Evolutionary conservation across 805 yeast species (phyloP), one percentile per base, ranked within the genome.

Genomic region (Cyberlindnera misumaiensis): DNA sequence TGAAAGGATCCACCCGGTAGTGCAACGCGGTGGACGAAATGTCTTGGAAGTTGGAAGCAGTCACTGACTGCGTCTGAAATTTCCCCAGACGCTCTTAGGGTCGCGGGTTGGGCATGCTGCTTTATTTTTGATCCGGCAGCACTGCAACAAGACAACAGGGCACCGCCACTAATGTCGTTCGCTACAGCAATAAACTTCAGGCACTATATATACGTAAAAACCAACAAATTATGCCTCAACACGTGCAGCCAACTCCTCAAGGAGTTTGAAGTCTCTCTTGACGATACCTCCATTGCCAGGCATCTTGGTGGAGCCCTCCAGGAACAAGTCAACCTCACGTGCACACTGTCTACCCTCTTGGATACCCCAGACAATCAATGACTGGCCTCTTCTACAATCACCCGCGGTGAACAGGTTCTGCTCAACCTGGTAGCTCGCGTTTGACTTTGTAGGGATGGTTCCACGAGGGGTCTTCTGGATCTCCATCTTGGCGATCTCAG

Each of bases 291-390:
- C 97, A 59, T 84, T 85, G 32, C 96, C 96, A 44, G 98, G 97
- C 54, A 93, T 73, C 56, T 83, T 73, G 15, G 95, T 73, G 46
- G 74, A 64, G 18, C 90, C 89, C 78, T 80, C 77, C 60, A 90
- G 70, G 61, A 62, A 83, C 51, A 69, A 62, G 59, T 90, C 98
- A 46, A 90, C 94, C 52, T 86, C 88, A 50, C 96, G 75, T 28
- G 98, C 98, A 76, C 96, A 88, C 65, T 90, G 96, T 70, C 97
- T 81, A 50, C 98, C 98, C 67, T 90, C 98, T 68, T 93, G 97
- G 52, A 90, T 90, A 67, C 97, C 98, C 97, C 97, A 93, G 40
- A 90, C 98, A 61, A 90, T 90, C 62, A 90, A 75, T 3, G 96
- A 86, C 70, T 90, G 98, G 22, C 98, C 98, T 67, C 97, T 81